phyloP scores from a whole-genome alignment of 331 rosid genomes.

The Cucumis variabilis region DNA sequence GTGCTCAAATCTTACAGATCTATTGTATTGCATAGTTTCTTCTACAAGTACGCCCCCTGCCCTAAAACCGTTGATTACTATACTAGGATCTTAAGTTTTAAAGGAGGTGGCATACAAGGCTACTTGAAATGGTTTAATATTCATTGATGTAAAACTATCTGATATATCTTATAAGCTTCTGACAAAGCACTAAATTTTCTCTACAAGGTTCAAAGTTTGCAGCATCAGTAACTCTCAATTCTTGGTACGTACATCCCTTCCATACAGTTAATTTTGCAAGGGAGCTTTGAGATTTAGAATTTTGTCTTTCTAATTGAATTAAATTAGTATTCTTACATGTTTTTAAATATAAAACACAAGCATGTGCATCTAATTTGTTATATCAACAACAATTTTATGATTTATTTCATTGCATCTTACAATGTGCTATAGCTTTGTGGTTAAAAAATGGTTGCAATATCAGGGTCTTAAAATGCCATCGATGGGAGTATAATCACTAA shows the following conservation, averaged over 20 bases:
- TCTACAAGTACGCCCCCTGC: neutral
- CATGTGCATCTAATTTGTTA: slow-evolving; percentile 29
- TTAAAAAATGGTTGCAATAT: too few relatives aligned
- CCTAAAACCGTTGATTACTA: too few relatives aligned
- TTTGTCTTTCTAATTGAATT: slow-evolving; percentile 19
- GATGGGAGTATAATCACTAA: too few relatives aligned
- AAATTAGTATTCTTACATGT: slow-evolving; percentile 24
- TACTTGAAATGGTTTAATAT: too few relatives aligned
- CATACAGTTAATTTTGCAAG: slow-evolving; percentile 21
- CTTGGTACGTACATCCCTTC: slow-evolving; percentile 11
- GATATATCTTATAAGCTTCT: neutral
- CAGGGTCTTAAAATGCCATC: too few relatives aligned
- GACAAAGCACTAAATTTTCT: slow-evolving; percentile 23
- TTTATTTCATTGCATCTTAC: too few relatives aligned
- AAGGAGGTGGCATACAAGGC: too few relatives aligned
- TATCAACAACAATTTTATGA: neutral
- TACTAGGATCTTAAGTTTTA: too few relatives aligned
- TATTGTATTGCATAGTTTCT: neutral
- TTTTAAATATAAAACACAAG: slow-evolving; percentile 5
- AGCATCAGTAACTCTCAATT: slow-evolving; percentile 4
- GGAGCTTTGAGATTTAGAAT: slow-evolving; percentile 28
- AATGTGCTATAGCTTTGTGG: too few relatives aligned
- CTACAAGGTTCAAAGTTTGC: slow-evolving; percentile 22
- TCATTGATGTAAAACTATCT: neutral
- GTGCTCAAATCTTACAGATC: slow-evolving; percentile 10